Evolutionary conservation across 2,329 filamentous ascomycete species (phyloP).

Genomic region (Tolypocladium album): DNA sequence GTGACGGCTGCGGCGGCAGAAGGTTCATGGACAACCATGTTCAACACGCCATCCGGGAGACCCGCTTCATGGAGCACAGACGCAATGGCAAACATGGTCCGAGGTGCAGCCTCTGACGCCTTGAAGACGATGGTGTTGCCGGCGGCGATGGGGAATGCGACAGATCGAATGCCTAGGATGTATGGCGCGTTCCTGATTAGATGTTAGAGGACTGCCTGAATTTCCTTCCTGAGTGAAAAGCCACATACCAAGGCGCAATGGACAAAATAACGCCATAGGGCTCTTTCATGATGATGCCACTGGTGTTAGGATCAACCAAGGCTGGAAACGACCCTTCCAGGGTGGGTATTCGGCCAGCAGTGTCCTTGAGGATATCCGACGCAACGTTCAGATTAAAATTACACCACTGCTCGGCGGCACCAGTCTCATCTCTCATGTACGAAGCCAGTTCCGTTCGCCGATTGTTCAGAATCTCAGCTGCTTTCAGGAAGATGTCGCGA

Average conservation of each 20-base stretch:
- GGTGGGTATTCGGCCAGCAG: slow-evolving; percentile 29
- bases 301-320: slow-evolving; percentile 18
- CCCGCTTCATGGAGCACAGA: slow-evolving; percentile 62
- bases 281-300: slow-evolving; percentile 59
- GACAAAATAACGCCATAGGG: slow-evolving; percentile 70
- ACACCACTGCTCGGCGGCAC: slow-evolving; percentile 24
- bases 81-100: slow-evolving; percentile 50
- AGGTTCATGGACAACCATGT: slow-evolving; percentile 56
- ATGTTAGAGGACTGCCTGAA: background rate
- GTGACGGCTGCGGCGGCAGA: slow-evolving; percentile 59
- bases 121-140: slow-evolving; percentile 73
- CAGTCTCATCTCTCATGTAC: slow-evolving; percentile 46
- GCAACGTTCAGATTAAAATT: slow-evolving; percentile 26
- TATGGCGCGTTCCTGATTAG: slow-evolving; percentile 44
- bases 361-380: slow-evolving; percentile 28
- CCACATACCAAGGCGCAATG: slow-evolving; percentile 66
- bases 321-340: slow-evolving; percentile 26
- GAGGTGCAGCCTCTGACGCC: slow-evolving; percentile 57
- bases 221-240: background rate
- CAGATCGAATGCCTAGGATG: slow-evolving; percentile 41
- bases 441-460: slow-evolving; percentile 48
- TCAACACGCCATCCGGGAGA: slow-evolving; percentile 63
- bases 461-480: slow-evolving; percentile 51
- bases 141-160: slow-evolving; percentile 57
- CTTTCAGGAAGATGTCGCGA: slow-evolving; percentile 59